These are phyloP conservation scores for Fusarium sp. DNA, from an alignment of 2,329 filamentous ascomycete species.

Conservation along the genomic window DNA sequence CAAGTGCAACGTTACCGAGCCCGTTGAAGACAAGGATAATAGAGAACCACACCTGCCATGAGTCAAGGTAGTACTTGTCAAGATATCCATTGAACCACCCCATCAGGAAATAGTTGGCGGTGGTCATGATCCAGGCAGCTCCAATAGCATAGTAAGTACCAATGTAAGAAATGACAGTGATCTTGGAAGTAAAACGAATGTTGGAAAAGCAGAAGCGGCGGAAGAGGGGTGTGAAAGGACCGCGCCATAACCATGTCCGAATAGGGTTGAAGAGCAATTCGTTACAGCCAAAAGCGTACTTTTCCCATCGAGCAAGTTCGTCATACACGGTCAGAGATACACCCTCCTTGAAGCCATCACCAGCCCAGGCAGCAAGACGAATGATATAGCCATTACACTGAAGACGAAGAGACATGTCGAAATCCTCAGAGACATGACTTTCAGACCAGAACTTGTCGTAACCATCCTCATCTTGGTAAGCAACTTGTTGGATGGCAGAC, in stretches of 20 bases:
- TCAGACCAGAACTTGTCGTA: conserved; percentile 88
- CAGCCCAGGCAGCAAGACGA: conserved; percentile 78
- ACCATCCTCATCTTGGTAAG: conserved; percentile 76
- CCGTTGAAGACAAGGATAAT: conserved; percentile 84
- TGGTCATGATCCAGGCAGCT: conserved; percentile 79
- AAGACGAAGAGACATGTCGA: conserved; percentile 83
- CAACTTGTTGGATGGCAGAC: conserved; percentile 80
- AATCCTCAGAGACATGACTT: conserved; percentile 83
- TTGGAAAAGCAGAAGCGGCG: conserved; percentile 77
- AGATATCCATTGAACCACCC: conserved; percentile 83
- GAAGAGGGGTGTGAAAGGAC: conserved; percentile 85
- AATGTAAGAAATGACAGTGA: conserved; percentile 82
- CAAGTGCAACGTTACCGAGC: conserved; percentile 78
- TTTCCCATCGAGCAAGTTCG: conserved; percentile 87
- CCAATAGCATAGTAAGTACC: conserved; percentile 85
- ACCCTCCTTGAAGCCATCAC: conserved; percentile 84
- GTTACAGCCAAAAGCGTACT: conserved; percentile 87
- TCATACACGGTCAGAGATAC: conserved; percentile 88
- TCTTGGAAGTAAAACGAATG: conserved; percentile 80
- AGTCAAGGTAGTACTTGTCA: conserved; percentile 84
- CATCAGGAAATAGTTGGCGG: conserved; percentile 79
- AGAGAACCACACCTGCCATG: conserved; percentile 83
- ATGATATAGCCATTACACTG: conserved; percentile 80
- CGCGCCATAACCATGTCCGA: conserved; percentile 76
- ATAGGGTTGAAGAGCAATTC: conserved; percentile 85